Evolutionary conservation across 1,284 basidiomycete genomes (phyloP).

Genomic region (Termitomyces sp.): DNA sequence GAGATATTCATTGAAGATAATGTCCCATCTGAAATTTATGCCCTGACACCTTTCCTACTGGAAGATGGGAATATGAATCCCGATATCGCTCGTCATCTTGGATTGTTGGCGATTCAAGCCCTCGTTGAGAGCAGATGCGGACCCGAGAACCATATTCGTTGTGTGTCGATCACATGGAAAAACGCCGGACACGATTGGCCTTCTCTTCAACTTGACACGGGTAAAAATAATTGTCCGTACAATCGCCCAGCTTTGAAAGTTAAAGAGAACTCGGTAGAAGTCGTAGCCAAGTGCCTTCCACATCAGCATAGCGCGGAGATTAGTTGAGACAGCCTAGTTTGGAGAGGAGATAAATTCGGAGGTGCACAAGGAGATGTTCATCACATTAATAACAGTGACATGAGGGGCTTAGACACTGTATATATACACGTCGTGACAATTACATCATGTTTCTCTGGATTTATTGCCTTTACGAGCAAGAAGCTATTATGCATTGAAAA

Average conservation of each 20-base stretch:
- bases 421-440: neutral
- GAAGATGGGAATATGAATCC: neutral
- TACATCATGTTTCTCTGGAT: neutral
- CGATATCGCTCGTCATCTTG: neutral
- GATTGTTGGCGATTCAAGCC: neutral
- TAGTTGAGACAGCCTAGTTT: neutral
- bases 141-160: neutral
- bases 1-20: neutral
- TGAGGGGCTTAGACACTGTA: no score
- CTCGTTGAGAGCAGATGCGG: neutral
- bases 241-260: neutral
- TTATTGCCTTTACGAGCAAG: no score
- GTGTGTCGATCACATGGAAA: neutral
- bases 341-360: no score
- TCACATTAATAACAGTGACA: no score
- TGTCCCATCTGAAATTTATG: neutral
- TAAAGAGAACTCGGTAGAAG: neutral
- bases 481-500: no score
- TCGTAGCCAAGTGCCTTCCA: neutral
- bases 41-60: neutral
- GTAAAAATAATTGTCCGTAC: neutral
- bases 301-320: neutral
- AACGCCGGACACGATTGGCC: neutral
- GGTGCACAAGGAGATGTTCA: no score
- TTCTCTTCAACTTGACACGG: neutral